Percentiles rank a stretch among this genome's conserved stretches.
Conservation (phyloP, 2,329 filamentous ascomycete species). For the Arthrobotrys conoides region DNA sequence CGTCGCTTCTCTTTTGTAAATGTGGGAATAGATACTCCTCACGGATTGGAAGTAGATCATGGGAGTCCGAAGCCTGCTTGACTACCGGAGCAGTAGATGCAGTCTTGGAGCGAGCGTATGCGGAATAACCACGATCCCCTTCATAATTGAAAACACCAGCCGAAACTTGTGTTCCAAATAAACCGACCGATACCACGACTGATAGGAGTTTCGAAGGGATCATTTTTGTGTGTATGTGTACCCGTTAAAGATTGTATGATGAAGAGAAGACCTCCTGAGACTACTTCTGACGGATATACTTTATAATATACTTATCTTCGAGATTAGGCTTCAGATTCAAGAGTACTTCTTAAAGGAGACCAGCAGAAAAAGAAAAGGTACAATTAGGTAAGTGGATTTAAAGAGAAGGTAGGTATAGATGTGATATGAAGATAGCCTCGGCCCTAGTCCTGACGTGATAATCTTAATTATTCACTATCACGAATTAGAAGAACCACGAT, state of each 20-base stretch:
- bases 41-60: constrained; percentile 13
- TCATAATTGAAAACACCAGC: constrained; percentile 19
- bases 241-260: not conserved
- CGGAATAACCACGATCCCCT: not conserved
- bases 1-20: constrained; percentile 24
- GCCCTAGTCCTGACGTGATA: not conserved
- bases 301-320: not conserved
- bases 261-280: not conserved
- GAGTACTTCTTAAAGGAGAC: no score
- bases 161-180: constrained; percentile 12
- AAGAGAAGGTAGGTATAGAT: constrained; percentile 10
- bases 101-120: not conserved
- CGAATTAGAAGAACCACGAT: not conserved
- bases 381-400: not conserved
- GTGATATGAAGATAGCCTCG: constrained; percentile 5
- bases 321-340: not conserved
- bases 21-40: constrained; percentile 23
- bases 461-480: not conserved
- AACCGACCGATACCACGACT: constrained; percentile 7
- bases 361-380: not conserved
- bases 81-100: not conserved
- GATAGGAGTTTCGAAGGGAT: constrained; percentile 4
- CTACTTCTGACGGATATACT: not conserved
- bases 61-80: not conserved
- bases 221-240: constrained; percentile 9